Evolutionary conservation across 768 basidiomycete species (phyloP).

Genomic region (Strobilomyces confusus): DNA sequence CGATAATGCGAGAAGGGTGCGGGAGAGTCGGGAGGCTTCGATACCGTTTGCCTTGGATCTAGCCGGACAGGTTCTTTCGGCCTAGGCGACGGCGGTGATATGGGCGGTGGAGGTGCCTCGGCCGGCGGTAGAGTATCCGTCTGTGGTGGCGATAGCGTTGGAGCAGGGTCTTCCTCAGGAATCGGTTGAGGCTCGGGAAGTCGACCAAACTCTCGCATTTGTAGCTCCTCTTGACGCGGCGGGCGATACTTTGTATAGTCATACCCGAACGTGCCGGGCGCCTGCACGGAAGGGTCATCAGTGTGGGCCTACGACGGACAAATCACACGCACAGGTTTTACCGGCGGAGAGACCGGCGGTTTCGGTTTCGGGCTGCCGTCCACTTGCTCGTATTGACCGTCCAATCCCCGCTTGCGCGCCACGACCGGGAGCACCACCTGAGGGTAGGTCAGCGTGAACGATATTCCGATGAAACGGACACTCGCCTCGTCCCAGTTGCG

Average conservation of each 20-base stretch:
- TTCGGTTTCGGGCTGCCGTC: constrained; percentile 64
- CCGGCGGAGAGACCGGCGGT: constrained; percentile 32
- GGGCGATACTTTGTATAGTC: constrained; percentile 68
- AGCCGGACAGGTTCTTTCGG: constrained; percentile 28
- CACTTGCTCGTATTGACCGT: constrained; percentile 62
- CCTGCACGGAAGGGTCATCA: constrained; percentile 37
- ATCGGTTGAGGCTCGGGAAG: constrained; percentile 28
- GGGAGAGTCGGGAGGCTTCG: constrained; percentile 45
- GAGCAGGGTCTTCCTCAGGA: constrained; percentile 6
- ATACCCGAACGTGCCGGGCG: constrained; percentile 80
- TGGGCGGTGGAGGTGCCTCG: constrained; percentile 7
- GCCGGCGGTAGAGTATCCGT: constrained; percentile 2
- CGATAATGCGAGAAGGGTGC: constrained; percentile 63
- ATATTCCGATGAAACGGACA: constrained; percentile 3
- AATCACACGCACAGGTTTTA: constrained; percentile 54
- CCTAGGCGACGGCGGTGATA: constrained; percentile 27
- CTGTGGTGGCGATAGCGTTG: not conserved
- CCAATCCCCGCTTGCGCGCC: constrained; percentile 76
- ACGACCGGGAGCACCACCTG: constrained; percentile 84
- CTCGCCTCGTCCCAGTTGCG: constrained; percentile 86
- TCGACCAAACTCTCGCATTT: constrained; percentile 65
- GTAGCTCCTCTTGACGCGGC: constrained; percentile 44
- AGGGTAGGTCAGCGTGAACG: constrained; percentile 7
- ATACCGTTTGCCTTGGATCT: constrained; percentile 10
- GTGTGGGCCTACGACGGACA: not conserved